Conservation (phyloP, 352 stramenopile genomes). For the Globisporangium nodosum region DNA sequence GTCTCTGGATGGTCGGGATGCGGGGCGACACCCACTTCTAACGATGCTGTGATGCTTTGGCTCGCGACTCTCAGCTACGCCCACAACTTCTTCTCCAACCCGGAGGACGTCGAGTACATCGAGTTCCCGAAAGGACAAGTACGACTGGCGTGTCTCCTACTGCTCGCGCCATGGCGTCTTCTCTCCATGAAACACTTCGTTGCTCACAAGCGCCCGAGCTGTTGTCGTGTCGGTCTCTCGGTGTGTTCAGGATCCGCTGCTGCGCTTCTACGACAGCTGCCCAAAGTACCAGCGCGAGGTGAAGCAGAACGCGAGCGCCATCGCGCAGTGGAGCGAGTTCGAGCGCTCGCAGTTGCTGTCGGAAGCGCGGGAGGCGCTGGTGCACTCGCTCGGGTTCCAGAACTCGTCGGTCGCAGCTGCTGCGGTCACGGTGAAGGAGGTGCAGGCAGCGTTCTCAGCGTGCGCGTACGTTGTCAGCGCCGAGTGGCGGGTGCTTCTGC, state of each 20-base stretch:
- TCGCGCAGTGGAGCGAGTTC: slow-evolving; percentile 35
- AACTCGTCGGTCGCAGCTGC: slow-evolving; percentile 5
- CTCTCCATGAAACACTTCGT: background rate
- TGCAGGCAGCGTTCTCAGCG: slow-evolving; percentile 46
- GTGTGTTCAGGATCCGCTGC: slow-evolving; percentile 29
- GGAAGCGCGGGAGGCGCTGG: slow-evolving; percentile 21
- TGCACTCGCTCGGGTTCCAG: slow-evolving; percentile 31
- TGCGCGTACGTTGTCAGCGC: slow-evolving; percentile 41
- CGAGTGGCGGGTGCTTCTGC: background rate
- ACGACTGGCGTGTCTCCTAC: background rate
- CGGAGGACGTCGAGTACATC: slow-evolving; percentile 39
- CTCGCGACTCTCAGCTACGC: slow-evolving; percentile 32
- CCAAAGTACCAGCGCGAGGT: slow-evolving; percentile 49
- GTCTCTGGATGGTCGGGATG: background rate
- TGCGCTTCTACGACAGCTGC: slow-evolving; percentile 73
- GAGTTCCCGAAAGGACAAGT: slow-evolving; percentile 25
- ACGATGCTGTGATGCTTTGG: background rate
- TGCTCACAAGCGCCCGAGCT: background rate
- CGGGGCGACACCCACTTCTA: background rate
- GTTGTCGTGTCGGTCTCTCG: background rate
- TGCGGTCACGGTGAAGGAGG: slow-evolving; percentile 30
- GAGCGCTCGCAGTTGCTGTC: slow-evolving; percentile 27
- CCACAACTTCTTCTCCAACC: slow-evolving; percentile 52
- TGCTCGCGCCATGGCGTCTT: background rate
- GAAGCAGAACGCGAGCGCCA: slow-evolving; percentile 42